Conservation (phyloP, 148 eudicot species). For the Persicaria tinctoria region DNA sequence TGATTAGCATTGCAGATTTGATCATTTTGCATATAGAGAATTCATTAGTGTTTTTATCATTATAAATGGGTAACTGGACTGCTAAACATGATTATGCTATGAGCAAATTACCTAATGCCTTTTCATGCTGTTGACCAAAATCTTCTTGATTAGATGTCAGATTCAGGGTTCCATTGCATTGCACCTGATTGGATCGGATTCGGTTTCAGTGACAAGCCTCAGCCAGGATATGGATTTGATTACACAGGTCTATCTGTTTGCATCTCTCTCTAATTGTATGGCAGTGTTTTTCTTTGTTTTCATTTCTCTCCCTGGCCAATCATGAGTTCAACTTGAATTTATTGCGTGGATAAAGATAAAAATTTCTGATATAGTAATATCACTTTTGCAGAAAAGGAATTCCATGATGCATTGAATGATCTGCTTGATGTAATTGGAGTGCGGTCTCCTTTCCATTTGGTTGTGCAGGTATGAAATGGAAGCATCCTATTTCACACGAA, state of each 20-base stretch:
- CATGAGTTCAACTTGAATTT: background rate
- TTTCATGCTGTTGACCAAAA: constrained; percentile 11
- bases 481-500: background rate
- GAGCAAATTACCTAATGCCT: background rate
- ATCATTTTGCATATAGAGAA: background rate
- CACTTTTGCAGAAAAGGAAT: constrained; percentile 73
- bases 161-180: constrained; percentile 85
- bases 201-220: constrained; percentile 98
- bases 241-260: constrained; percentile 62
- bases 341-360: background rate
- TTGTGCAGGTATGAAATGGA: constrained; percentile 67
- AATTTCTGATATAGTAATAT: background rate
- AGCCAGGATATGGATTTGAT: constrained; percentile 87
- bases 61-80: background rate
- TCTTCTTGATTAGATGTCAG: constrained; percentile 57
- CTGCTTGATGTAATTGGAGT: constrained; percentile 66
- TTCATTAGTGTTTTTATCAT: background rate
- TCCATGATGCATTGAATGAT: constrained; percentile 73
- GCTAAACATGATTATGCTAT: background rate
- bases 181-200: constrained; percentile 99
- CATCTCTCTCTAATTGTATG: background rate
- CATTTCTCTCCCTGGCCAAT: background rate
- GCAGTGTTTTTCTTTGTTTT: background rate
- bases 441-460: constrained; percentile 63
- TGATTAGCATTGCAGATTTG: background rate